These are phyloP conservation scores for Scedosporium apiospermum DNA, from an alignment of 2,329 filamentous ascomycete species.

Conservation along the genomic window DNA sequence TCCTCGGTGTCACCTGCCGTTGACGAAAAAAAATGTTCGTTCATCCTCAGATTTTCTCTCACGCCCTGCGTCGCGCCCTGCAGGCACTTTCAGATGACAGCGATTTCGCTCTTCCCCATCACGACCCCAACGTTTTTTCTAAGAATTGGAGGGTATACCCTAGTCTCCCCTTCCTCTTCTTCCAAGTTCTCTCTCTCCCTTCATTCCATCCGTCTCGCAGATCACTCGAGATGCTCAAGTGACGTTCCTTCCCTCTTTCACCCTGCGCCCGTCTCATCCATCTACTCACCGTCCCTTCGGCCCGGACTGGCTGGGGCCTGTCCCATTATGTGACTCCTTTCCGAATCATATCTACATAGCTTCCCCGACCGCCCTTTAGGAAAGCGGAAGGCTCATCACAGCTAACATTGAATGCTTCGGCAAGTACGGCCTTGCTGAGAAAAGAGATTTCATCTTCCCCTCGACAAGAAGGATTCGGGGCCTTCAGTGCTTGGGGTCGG, in stretches of 20 bases:
- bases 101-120: neutral
- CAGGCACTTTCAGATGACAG: neutral
- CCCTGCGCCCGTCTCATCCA: neutral
- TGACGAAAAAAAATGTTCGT: neutral
- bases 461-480: neutral
- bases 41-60: neutral
- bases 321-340: slow-evolving; percentile 3
- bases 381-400: neutral
- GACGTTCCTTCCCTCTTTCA: neutral
- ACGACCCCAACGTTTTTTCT: neutral
- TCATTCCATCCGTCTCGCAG: neutral
- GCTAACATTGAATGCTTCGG: neutral
- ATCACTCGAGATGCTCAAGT: neutral
- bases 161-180: neutral
- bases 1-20: neutral
- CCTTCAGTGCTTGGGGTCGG: no score
- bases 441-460: neutral
- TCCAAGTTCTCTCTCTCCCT: neutral
- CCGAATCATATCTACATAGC: neutral
- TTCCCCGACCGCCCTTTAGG: slow-evolving; percentile 1
- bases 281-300: neutral
- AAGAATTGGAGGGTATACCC: neutral
- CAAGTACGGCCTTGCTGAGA: neutral
- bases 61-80: no score
- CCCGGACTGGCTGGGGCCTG: slow-evolving; percentile 1